Conservation (phyloP, 2,329 filamentous ascomycete genomes). For the Penicillium sp. region DNA sequence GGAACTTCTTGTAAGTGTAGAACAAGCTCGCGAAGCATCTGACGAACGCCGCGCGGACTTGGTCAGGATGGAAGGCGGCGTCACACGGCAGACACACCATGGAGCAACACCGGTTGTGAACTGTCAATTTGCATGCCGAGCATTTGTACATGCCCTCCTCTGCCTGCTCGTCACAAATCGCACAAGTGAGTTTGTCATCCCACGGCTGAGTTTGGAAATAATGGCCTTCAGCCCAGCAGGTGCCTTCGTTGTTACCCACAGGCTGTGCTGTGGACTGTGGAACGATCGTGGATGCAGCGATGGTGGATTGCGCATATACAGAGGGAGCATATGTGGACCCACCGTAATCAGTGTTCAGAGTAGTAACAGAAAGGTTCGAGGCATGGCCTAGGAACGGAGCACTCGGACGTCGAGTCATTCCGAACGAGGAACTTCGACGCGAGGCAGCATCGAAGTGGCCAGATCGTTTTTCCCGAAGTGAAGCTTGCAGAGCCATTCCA, state of each 20-base stretch:
- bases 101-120: slow-evolving; percentile 58
- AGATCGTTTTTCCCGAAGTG: slow-evolving; percentile 87
- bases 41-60: slow-evolving; percentile 64
- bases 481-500: slow-evolving; percentile 79
- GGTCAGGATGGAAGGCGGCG: slow-evolving; percentile 63
- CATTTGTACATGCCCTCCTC: slow-evolving; percentile 55
- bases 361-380: slow-evolving; percentile 45
- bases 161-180: slow-evolving; percentile 54
- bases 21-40: slow-evolving; percentile 65
- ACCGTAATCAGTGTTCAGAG: slow-evolving; percentile 41
- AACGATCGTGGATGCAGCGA: slow-evolving; percentile 51
- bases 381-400: slow-evolving; percentile 68
- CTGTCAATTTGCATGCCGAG: slow-evolving; percentile 47
- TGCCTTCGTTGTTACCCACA: slow-evolving; percentile 42
- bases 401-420: slow-evolving; percentile 64
- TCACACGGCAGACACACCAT: slow-evolving; percentile 63
- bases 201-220: slow-evolving; percentile 45
- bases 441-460: slow-evolving; percentile 80
- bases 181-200: slow-evolving; percentile 45
- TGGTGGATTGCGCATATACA: slow-evolving; percentile 49
- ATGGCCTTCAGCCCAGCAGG: slow-evolving; percentile 48
- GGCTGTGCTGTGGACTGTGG: slow-evolving; percentile 42
- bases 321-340: slow-evolving; percentile 49
- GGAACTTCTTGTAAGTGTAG: slow-evolving; percentile 64
- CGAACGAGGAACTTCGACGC: slow-evolving; percentile 91